phyloP scores from a whole-genome alignment of 1,284 basidiomycete genomes.

The Sanghuangporus weigelae region DNA sequence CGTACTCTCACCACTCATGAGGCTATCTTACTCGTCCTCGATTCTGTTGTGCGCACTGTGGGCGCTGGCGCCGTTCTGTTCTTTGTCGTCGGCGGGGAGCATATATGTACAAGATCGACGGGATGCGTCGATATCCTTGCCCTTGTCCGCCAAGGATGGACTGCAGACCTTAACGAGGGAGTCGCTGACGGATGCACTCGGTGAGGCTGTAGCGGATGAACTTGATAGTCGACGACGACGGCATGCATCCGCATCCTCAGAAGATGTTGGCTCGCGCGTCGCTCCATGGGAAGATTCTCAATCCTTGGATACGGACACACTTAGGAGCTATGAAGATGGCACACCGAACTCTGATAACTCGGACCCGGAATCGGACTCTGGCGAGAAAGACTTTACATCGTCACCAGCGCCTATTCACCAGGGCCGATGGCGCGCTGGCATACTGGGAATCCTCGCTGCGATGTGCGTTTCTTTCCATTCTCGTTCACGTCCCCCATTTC shows the following conservation, averaged over 20 bases:
- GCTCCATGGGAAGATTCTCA: background rate
- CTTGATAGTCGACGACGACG: background rate
- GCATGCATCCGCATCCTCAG: background rate
- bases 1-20: background rate
- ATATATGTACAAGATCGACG: background rate
- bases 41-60: background rate
- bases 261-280: background rate
- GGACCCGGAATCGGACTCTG: background rate
- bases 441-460: background rate
- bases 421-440: background rate
- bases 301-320: background rate
- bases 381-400: background rate
- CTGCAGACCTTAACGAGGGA: background rate
- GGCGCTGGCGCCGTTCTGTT: background rate
- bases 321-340: background rate
- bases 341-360: background rate
- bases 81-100: background rate
- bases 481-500: background rate
- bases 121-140: background rate
- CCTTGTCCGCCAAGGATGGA: background rate
- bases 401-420: background rate
- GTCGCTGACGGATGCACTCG: background rate
- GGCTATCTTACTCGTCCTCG: background rate
- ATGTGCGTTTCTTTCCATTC: constrained; percentile 1
- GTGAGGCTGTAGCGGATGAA: background rate